These are phyloP conservation scores for Pseudomassariella vexata DNA, from an alignment of 2,329 filamentous ascomycete genomes.

Conservation along the genomic window DNA sequence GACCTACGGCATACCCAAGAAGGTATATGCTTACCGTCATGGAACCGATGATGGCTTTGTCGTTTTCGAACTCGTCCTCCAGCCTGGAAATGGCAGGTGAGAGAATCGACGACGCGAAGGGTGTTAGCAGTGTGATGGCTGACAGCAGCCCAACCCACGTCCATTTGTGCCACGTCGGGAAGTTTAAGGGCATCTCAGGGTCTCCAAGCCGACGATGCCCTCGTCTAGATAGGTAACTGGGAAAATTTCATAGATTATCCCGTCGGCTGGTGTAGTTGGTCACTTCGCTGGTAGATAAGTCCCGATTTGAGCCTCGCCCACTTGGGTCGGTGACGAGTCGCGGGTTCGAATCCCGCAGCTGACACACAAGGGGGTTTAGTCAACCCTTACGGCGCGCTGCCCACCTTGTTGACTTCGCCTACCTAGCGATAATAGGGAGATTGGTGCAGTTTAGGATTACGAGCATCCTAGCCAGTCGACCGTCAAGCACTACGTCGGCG, in stretches of 20 bases:
- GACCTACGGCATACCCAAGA: slow-evolving; percentile 49
- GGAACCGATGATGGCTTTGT: slow-evolving; percentile 34
- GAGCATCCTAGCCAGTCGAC: too few species aligned
- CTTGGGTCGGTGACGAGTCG: too few species aligned
- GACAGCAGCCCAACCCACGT: slow-evolving; percentile 48
- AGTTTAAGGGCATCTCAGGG: slow-evolving; percentile 51
- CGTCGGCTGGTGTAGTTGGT: too few species aligned
- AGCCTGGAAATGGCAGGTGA: slow-evolving; percentile 37
- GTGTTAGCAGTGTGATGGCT: slow-evolving; percentile 55
- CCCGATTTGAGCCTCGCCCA: too few species aligned
- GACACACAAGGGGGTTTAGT: too few species aligned
- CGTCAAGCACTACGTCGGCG: too few species aligned
- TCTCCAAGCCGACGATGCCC: slow-evolving; percentile 56
- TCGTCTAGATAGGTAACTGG: slow-evolving; percentile 5
- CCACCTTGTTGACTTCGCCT: too few species aligned
- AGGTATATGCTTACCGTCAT: slow-evolving; percentile 56
- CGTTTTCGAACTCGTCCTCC: slow-evolving; percentile 35
- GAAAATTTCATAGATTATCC: slow-evolving; percentile 5
- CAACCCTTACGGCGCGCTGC: too few species aligned
- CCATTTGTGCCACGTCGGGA: slow-evolving; percentile 50
- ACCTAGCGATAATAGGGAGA: too few species aligned
- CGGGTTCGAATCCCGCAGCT: too few species aligned
- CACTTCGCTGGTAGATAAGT: too few species aligned
- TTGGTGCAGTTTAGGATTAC: too few species aligned
- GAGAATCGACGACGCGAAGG: slow-evolving; percentile 56